A percentile compares a stretch with the other conserved stretches of the same genome.
Conservation (phyloP, 257 asterid species). For the Solanum rostratum region DNA sequence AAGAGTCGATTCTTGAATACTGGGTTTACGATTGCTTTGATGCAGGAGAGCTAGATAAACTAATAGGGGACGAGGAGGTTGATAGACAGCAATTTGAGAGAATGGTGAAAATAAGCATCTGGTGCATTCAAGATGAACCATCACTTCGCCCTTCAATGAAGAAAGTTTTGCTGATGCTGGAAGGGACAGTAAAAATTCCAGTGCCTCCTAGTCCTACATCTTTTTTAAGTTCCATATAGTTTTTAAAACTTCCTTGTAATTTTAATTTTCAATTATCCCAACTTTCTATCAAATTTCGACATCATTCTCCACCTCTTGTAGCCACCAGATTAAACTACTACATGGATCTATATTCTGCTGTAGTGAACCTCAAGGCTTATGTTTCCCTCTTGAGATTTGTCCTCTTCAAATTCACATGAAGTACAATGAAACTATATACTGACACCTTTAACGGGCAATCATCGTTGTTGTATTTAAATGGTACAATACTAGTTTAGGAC, state of each 20-base stretch:
- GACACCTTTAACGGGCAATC: not conserved
- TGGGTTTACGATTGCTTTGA: constrained; percentile 27
- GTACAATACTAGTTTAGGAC: not conserved
- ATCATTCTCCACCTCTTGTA: not conserved
- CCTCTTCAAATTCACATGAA: not conserved
- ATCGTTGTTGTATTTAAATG: too few species aligned
- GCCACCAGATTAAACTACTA: not conserved
- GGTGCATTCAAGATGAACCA: constrained; percentile 52
- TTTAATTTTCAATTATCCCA: not conserved
- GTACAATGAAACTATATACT: not conserved
- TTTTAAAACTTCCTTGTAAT: not conserved
- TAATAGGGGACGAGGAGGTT: constrained; percentile 21
- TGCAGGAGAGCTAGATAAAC: constrained; percentile 7
- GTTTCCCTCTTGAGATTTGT: not conserved
- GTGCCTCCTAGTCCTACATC: constrained; percentile 41
- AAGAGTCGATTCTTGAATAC: constrained; percentile 34
- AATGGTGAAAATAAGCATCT: constrained; percentile 28
- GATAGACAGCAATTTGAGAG: constrained; percentile 20
- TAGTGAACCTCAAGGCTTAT: not conserved
- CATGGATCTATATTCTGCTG: not conserved
- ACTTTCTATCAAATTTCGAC: not conserved
- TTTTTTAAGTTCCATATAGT: constrained; percentile 15
- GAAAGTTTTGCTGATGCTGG: constrained; percentile 39
- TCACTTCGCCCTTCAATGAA: constrained; percentile 50
- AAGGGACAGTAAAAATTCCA: constrained; percentile 44